Conservation (phyloP, 106 monocot species). For the Phalaenopsis aphrodite region DNA sequence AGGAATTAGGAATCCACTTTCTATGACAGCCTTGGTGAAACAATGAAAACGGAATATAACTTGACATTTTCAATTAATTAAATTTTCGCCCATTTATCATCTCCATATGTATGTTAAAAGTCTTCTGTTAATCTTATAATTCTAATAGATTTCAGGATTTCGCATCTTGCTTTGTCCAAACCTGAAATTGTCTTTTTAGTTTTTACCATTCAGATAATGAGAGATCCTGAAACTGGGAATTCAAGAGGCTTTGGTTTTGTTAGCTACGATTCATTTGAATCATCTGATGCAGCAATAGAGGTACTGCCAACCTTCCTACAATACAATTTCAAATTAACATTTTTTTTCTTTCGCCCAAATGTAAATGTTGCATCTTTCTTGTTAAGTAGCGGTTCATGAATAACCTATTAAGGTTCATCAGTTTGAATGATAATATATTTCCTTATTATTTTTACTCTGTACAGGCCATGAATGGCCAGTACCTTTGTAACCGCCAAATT, state of each 20-base stretch:
- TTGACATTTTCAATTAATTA: background rate
- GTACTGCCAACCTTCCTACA: constrained; percentile 18
- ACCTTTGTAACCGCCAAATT: constrained; percentile 86
- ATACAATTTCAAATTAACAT: background rate
- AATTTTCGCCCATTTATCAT: background rate
- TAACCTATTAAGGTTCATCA: background rate
- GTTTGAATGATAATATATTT: background rate
- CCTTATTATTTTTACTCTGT: background rate
- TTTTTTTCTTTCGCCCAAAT: background rate
- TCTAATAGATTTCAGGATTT: background rate
- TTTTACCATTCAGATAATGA: constrained; percentile 63
- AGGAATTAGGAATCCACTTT: background rate
- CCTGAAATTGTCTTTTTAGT: background rate
- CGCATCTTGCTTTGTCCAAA: background rate
- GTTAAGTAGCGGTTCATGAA: background rate
- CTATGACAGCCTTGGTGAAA: too few relatives aligned
- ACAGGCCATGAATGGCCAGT: constrained; percentile 95
- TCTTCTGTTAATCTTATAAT: background rate
- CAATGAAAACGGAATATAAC: too few relatives aligned
- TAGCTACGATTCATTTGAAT: constrained; percentile 95
- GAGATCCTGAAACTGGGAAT: constrained; percentile 93
- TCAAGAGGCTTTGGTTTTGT: constrained; percentile 95
- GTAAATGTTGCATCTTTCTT: background rate
- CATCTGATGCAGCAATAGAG: constrained; percentile 94
- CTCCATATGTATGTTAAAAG: background rate